These are phyloP conservation scores for Botrytis squamosa DNA, from an alignment of 2,329 filamentous ascomycete species.

Conservation along the genomic window DNA sequence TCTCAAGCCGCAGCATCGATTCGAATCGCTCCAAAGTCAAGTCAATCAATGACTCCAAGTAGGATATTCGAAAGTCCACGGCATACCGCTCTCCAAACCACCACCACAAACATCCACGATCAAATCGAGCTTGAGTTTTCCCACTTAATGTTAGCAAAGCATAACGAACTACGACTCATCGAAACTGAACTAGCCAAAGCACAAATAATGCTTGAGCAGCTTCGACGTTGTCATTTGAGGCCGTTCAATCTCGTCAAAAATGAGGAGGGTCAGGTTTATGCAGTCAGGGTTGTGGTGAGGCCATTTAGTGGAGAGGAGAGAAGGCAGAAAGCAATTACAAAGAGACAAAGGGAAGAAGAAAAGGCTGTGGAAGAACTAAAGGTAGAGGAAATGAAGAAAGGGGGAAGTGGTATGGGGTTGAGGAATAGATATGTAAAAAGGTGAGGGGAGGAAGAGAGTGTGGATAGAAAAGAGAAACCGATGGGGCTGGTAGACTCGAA, in stretches of 20 bases:
- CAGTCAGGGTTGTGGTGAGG: neutral
- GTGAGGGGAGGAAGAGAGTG: neutral
- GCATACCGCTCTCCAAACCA: neutral
- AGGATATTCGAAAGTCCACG: neutral
- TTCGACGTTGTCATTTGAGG: slow-evolving; percentile 87
- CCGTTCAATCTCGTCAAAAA: slow-evolving; percentile 69
- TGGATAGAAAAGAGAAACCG: neutral
- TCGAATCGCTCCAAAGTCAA: neutral
- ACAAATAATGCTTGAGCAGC: slow-evolving; percentile 87
- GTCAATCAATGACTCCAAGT: neutral
- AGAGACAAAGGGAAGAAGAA: neutral
- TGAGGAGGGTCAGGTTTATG: slow-evolving; percentile 49
- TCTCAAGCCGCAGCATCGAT: too few species aligned
- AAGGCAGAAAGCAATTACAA: neutral
- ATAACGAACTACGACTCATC: slow-evolving; percentile 89
- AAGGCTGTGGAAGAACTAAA: neutral
- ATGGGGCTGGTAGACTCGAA: neutral
- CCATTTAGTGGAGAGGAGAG: neutral
- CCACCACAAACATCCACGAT: neutral
- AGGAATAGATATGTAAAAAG: neutral
- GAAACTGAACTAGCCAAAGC: slow-evolving; percentile 96
- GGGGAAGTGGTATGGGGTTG: neutral
- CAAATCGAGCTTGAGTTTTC: slow-evolving; percentile 8
- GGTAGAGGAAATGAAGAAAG: neutral
- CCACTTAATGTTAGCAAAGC: slow-evolving; percentile 73